These are phyloP conservation scores for Xylariaceae sp. DNA, from an alignment of 2,329 filamentous ascomycete species.

Conservation along the genomic window DNA sequence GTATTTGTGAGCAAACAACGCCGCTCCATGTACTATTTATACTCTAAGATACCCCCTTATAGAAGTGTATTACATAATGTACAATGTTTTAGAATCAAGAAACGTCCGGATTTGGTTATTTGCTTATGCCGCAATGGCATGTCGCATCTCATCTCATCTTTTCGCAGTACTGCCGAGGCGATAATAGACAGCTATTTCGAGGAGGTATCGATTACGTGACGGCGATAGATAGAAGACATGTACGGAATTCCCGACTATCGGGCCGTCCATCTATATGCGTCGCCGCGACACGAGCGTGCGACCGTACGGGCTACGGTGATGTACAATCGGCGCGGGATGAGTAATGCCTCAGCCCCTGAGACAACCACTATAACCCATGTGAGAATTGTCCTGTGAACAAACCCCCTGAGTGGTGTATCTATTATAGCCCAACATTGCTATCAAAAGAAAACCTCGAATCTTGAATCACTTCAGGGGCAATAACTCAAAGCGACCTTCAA, in stretches of 20 bases:
- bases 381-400: no score
- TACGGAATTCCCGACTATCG: no score
- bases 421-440: no score
- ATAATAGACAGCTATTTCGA: no score
- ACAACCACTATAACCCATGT: neutral
- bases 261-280: no score
- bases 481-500: neutral
- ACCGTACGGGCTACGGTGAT: neutral
- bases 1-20: constrained; percentile 16
- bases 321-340: neutral
- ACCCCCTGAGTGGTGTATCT: no score
- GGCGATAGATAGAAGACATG: no score
- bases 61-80: constrained; percentile 5
- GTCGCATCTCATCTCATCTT: neutral
- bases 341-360: neutral
- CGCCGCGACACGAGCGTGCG: neutral
- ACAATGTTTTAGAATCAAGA: constrained; percentile 11
- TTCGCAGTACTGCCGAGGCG: neutral
- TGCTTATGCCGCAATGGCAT: neutral
- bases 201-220: no score
- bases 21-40: constrained; percentile 25
- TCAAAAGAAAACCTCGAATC: neutral
- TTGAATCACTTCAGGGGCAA: neutral
- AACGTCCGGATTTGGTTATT: neutral
- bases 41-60: constrained; percentile 28